phyloP scores from a whole-genome alignment of 441 rosid genomes.

The Adansonia gregorii region DNA sequence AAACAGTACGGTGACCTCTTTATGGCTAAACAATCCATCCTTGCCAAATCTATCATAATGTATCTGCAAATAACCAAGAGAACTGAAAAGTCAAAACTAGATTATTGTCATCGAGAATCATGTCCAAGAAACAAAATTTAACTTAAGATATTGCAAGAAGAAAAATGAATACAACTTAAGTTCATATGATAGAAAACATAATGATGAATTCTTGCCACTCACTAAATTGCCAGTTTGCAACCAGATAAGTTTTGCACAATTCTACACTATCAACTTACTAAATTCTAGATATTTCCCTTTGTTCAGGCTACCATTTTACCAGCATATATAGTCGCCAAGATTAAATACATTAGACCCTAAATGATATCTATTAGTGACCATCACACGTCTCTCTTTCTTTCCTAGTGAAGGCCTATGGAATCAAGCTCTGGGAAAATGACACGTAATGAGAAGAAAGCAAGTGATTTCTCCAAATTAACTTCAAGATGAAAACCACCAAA shows the following conservation, averaged over 20 bases:
- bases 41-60: slow-evolving; percentile 90
- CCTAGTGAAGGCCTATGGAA: background rate
- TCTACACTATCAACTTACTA: background rate
- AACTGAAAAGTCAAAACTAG: slow-evolving; percentile 21
- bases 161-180: background rate
- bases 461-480: background rate
- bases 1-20: slow-evolving; percentile 87
- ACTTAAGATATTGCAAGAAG: background rate
- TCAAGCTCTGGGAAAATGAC: background rate
- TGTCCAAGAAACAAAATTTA: background rate
- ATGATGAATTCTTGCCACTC: background rate
- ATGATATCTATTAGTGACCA: background rate
- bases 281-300: background rate
- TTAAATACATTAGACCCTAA: background rate
- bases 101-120: slow-evolving; percentile 15
- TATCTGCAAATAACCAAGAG: slow-evolving; percentile 54
- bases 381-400: background rate
- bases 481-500: background rate
- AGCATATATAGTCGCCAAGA: background rate
- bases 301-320: background rate
- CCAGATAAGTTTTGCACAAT: background rate
- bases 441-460: background rate
- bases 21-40: slow-evolving; percentile 88
- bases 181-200: background rate
- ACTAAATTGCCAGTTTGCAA: background rate